Conservation (phyloP, 148 eudicot species). For the Silene uniflora region DNA sequence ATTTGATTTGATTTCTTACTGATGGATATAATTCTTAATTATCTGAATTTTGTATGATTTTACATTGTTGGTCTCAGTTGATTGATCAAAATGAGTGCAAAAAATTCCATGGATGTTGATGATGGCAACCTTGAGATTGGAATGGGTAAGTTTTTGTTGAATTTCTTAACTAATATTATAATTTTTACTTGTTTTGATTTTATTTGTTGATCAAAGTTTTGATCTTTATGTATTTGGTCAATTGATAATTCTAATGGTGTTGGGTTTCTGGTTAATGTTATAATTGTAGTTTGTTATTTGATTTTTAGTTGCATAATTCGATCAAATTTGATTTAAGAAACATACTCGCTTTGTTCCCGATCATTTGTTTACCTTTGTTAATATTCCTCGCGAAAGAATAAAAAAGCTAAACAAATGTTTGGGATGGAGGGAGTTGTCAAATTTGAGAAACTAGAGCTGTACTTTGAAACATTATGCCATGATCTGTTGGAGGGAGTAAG, state of each 20-base stretch:
- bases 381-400: too few species aligned
- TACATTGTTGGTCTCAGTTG: conserved; percentile 9
- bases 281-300: background rate
- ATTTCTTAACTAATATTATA: background rate
- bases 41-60: background rate
- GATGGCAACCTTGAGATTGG: conserved; percentile 89
- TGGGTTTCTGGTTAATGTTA: background rate
- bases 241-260: background rate
- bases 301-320: background rate
- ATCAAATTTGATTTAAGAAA: background rate
- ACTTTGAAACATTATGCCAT: background rate
- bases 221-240: background rate
- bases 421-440: too few species aligned
- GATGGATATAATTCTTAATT: background rate
- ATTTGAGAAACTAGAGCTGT: background rate
- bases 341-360: too few species aligned
- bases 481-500: background rate
- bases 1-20: background rate
- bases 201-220: background rate
- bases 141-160: conserved; percentile 61
- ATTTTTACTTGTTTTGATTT: background rate
- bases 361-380: too few species aligned
- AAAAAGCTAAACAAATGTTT: too few species aligned
- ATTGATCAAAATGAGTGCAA: conserved; percentile 58
- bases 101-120: conserved; percentile 54